Evolutionary conservation across 768 basidiomycete species (phyloP), one percentile per base, ranked within the genome.

Genomic region (Russula vinacea): DNA sequence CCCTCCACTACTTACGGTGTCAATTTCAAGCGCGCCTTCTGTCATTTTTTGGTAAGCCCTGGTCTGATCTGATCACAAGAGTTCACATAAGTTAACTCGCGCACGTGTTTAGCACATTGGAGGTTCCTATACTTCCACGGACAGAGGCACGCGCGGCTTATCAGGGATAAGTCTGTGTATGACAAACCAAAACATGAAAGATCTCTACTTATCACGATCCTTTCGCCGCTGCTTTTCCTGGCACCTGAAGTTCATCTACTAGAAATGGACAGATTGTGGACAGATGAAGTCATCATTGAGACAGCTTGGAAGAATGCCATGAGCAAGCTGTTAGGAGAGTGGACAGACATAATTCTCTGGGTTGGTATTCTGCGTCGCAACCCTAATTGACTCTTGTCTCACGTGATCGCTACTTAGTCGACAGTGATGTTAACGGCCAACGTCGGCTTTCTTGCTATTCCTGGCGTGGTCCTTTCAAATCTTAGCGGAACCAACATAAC

Each of bases 391-490:
- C 51, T 35, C n/a, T 39, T 3, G 33, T 5, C 44, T 54, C 33
- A 59, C 10, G 11, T 29, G 29, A 29, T 39, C 11, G 17, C 16
- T 26, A 2, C 10, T 2, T 26, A 76, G 74, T 69, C 73, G 0
- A 75, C 73, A 8, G 74, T 76, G 14, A 66, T 76, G 67, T 66
- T 77, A 1, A 70, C 68, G 9, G 76, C 72, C 3, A 72, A 73
- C 51, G 71, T 77, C 9, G 70, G 73, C 24, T 75, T 77, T 55
- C 69, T 76, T n/a, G 72, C 75, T 2, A 72, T 77, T 10, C 76
- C 74, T 4, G 70, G 70, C 26, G 72, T 75, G 1, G 22, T 62
- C 29, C 11, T 58, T 35, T 39, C 35, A 1, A 60, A 49, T 26
- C 16, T 52, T 9, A 45, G 5, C 13, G 52, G 52, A 4, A 8